phyloP scores from a whole-genome alignment of 768 basidiomycete species.

The Brasilioporus rufonigricans region DNA sequence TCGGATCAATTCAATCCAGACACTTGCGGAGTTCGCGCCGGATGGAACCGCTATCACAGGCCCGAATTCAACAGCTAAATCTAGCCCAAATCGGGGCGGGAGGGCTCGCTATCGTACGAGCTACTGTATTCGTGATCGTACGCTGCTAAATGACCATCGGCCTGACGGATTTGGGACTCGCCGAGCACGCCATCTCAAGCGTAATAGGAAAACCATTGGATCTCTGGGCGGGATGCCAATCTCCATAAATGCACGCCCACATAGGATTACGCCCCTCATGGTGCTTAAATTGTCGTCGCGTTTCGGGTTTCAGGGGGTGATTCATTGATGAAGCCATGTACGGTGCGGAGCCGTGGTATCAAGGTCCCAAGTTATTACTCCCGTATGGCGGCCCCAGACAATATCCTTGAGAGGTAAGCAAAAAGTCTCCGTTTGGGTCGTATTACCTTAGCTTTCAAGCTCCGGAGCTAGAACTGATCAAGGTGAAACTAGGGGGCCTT shows the following conservation, averaged over 20 bases:
- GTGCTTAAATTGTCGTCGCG: conserved; percentile 10
- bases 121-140: conserved; percentile 39
- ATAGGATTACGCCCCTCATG: conserved; percentile 13
- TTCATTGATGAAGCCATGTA: conserved; percentile 6
- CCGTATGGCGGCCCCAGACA: neutral
- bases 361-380: conserved; percentile 13
- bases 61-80: conserved; percentile 32
- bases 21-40: conserved; percentile 18
- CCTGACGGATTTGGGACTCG: conserved; percentile 38
- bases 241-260: conserved; percentile 22
- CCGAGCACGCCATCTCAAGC: conserved; percentile 29
- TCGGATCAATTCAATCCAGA: conserved; percentile 16
- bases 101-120: conserved; percentile 30
- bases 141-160: conserved; percentile 34
- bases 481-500: conserved; percentile 32
- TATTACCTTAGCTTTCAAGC: conserved; percentile 38
- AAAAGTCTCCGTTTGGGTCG: conserved; percentile 18
- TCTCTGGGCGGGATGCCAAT: conserved; percentile 28
- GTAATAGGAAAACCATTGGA: conserved; percentile 35
- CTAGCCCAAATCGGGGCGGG: conserved; percentile 22
- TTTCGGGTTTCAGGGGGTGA: conserved; percentile 29
- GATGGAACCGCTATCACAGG: conserved; percentile 29
- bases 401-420: no score
- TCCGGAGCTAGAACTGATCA: conserved; percentile 31
- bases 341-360: conserved; percentile 34